phyloP scores from a whole-genome alignment of 768 basidiomycete genomes.

The Multifurca ochricompacta region DNA sequence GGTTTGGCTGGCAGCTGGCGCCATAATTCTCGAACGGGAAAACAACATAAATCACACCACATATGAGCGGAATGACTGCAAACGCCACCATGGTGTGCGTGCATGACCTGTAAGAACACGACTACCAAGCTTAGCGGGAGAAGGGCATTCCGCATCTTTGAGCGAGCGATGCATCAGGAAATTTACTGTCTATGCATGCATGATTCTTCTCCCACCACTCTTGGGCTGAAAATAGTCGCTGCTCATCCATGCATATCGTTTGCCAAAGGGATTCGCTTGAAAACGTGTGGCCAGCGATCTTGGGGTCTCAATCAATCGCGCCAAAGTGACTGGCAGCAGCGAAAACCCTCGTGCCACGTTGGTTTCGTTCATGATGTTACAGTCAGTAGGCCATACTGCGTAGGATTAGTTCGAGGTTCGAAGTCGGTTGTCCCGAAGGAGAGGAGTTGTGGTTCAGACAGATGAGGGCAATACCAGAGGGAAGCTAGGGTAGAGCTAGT shows the following conservation, averaged over 20 bases:
- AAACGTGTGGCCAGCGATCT: constrained; percentile 16
- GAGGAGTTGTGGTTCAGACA: no score
- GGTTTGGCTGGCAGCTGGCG: constrained; percentile 33
- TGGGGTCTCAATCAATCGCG: constrained; percentile 20
- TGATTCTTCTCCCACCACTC: background rate
- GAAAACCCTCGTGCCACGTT: background rate
- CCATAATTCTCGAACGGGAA: constrained; percentile 24
- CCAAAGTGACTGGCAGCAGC: background rate
- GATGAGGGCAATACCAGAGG: no score
- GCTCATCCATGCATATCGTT: no score
- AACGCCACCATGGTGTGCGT: constrained; percentile 33
- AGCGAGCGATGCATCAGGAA: background rate
- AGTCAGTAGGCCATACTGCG: no score
- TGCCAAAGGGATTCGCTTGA: no score
- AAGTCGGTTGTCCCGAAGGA: no score
- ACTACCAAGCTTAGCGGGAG: constrained; percentile 31
- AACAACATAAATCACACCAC: constrained; percentile 21
- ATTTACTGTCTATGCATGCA: background rate
- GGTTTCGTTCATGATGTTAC: background rate
- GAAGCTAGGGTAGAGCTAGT: no score
- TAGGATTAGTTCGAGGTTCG: no score
- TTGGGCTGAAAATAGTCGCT: constrained; percentile 20
- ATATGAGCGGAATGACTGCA: constrained; percentile 39
- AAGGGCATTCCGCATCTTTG: constrained; percentile 1
- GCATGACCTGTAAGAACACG: constrained; percentile 38